Evolutionary conservation across 2,329 filamentous ascomycete genomes (phyloP).

Genomic region (Didymosphaeria variabile): DNA sequence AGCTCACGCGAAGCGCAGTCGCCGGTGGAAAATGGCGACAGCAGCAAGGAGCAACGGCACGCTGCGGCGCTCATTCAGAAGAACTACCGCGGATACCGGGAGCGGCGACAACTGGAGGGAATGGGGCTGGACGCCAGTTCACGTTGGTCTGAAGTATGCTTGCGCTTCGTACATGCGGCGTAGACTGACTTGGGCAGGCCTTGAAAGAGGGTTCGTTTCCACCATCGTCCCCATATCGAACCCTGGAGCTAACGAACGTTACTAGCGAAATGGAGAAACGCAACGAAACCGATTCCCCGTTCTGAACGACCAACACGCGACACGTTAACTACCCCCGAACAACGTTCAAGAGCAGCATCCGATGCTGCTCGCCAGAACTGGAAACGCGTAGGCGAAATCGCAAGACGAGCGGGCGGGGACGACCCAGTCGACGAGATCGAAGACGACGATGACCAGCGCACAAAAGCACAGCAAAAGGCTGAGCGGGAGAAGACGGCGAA

Average conservation of each 20-base stretch:
- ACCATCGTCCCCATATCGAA: slow-evolving; percentile 18
- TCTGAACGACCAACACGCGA: slow-evolving; percentile 41
- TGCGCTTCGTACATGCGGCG: slow-evolving; percentile 17
- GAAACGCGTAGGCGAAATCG: slow-evolving; percentile 76
- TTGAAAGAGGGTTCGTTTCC: slow-evolving; percentile 57
- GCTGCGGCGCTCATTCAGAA: slow-evolving; percentile 57
- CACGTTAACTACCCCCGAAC: slow-evolving; percentile 31
- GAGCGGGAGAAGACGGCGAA: slow-evolving; percentile 73
- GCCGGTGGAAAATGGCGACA: not conserved
- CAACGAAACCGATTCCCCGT: slow-evolving; percentile 57
- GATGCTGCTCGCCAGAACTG: slow-evolving; percentile 72
- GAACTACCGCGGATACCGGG: slow-evolving; percentile 80
- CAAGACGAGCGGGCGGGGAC: slow-evolving; percentile 75
- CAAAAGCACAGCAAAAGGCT: slow-evolving; percentile 60
- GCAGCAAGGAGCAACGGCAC: slow-evolving; percentile 33
- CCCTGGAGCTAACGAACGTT: slow-evolving; percentile 35
- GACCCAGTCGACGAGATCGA: slow-evolving; percentile 63
- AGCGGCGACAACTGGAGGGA: slow-evolving; percentile 74
- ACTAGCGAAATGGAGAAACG: slow-evolving; percentile 62
- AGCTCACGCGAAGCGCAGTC: slow-evolving; percentile 4
- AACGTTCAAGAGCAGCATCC: slow-evolving; percentile 39
- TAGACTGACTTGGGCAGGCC: slow-evolving; percentile 46
- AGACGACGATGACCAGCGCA: slow-evolving; percentile 42
- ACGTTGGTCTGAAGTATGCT: slow-evolving; percentile 72
- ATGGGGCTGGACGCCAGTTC: slow-evolving; percentile 73